Conservation (phyloP, 345 rosid genomes). For the Pugionium cornutum region DNA sequence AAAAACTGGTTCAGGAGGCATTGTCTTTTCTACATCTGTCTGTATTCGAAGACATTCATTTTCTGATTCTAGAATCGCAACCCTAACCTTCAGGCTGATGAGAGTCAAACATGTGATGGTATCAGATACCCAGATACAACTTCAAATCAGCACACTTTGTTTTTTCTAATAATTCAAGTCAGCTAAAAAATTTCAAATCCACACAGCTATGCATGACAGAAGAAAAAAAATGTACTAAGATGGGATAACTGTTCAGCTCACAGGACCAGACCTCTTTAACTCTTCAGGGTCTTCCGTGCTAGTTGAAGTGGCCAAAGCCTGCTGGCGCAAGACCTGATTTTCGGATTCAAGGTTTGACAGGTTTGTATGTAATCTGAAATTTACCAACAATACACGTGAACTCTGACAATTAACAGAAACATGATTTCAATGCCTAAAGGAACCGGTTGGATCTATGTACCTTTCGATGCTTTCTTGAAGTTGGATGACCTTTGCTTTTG, state of each 20-base stretch:
- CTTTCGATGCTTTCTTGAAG: constrained; percentile 54
- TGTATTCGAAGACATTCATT: constrained; percentile 50
- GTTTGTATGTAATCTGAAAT: constrained; percentile 51
- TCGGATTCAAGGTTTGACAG: constrained; percentile 63
- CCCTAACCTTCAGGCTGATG: constrained; percentile 50
- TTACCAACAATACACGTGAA: constrained; percentile 23
- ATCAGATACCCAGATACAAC: background rate
- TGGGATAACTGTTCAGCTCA: constrained; percentile 7
- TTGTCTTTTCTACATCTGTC: constrained; percentile 40
- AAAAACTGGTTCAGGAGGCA: constrained; percentile 34
- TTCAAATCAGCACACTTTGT: constrained; percentile 10
- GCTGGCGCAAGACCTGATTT: constrained; percentile 71
- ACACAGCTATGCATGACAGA: constrained; percentile 9
- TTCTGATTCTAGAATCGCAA: constrained; percentile 50
- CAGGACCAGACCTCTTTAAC: constrained; percentile 42
- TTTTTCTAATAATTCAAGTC: background rate
- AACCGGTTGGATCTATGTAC: constrained; percentile 35
- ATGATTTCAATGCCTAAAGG: constrained; percentile 17
- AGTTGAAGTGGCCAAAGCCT: constrained; percentile 53
- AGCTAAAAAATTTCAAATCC: background rate
- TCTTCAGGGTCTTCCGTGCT: constrained; percentile 47
- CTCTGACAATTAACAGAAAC: background rate
- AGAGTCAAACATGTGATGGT: constrained; percentile 14
- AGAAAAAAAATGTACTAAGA: constrained; percentile 16
- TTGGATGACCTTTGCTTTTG: constrained; percentile 47